Evolutionary conservation across 1,284 basidiomycete species (phyloP), one percentile per base, ranked within the genome.

Genomic region (Austroboletus niveus): DNA sequence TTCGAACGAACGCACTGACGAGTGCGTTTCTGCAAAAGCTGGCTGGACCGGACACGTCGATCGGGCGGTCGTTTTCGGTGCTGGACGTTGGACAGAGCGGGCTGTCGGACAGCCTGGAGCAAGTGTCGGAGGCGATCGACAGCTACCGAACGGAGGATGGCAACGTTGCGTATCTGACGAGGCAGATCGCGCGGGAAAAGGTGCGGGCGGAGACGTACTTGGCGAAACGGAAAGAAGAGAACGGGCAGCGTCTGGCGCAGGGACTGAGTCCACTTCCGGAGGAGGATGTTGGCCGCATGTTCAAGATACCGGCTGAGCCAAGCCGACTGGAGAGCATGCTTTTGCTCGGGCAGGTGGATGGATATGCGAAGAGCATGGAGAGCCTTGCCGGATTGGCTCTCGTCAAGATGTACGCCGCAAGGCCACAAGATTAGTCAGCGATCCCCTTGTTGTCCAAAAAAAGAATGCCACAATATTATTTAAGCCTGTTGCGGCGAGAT

Each of bases 171-270:
- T 99, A 95, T 78, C 79, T 95, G 64, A 80, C 82, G 44, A 87
- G 96, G 53, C 94, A 98, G 71, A 94, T 98, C 62, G 89, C 87
- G 24, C 83, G 96, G 43, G 96, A 98, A 72, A 89, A 87, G 67
- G 75, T 81, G 38, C 84, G 85, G 56, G 92, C 94, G 54, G 96
- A 99, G 56, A 75, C 77, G 51, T 85, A 87, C 62, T 72, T 95
- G 51, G 79, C 80, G 61, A 93, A 93, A 69, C 83, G 94, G 60
- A 90, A 89, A 66, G 92, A 96, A 65, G 96, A 98, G 73, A 98
- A 95, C 67, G 83, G 81, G 22, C 75, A 79, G 53, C 82, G 96
- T 51, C 81, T 89, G 57, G 86, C 86, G 45, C 89, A 95, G 63
- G 94, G 94, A 9, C 76, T 97, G 52, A 81, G 85, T 35, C 91